Evolutionary conservation across 306 rosid genomes (phyloP), one percentile per base, ranked within the genome.

Genomic region (Prunus kanzakura): DNA sequence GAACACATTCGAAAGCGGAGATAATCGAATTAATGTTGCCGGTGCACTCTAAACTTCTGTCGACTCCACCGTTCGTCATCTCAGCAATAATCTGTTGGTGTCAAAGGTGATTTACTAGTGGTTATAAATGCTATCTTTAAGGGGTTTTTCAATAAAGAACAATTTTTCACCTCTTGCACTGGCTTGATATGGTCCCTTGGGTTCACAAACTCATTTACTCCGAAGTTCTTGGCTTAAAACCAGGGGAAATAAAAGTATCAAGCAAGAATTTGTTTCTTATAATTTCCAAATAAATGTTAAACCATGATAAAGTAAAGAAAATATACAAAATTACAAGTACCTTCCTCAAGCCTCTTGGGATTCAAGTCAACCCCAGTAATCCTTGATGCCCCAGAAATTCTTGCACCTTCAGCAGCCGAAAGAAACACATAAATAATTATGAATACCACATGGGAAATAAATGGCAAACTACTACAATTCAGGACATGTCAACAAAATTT

Each of bases 1-100:
- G 89, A 74, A 88, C 86, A 52, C 85, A 79, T 77, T 88, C 91
- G 46, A 83, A 88, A 32, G 89, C 85, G 20, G 87, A 85, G 12
- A 87, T 82, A 84, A 87, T 78, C 18, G 86, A 74, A 3, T 87
- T 60, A 51, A 83, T 35, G 71, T 79, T 85, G 46, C 91, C 89
- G 0, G 89, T 81, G 66, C 88, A 83, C 71, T 88, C 89, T 29
- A 63, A 1, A 20, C 67, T 63, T 2, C 13, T 8, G 1, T 63
- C 46, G 0, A 63, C 67, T 18, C 67, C 67, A 30, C 14, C 46
- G 6, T 30, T 19, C 0, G 46, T 63, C 67, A 63, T 30, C 46
- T 63, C 14, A 63, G 46, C 23, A 18, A 63, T 30, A 8, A 63
- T 12, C 67, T 30, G 30, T 25, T 4, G 10, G 11, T 60, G 25